phyloP scores from a whole-genome alignment of 2,329 filamentous ascomycete genomes.

The Colletotrichum scovillei region DNA sequence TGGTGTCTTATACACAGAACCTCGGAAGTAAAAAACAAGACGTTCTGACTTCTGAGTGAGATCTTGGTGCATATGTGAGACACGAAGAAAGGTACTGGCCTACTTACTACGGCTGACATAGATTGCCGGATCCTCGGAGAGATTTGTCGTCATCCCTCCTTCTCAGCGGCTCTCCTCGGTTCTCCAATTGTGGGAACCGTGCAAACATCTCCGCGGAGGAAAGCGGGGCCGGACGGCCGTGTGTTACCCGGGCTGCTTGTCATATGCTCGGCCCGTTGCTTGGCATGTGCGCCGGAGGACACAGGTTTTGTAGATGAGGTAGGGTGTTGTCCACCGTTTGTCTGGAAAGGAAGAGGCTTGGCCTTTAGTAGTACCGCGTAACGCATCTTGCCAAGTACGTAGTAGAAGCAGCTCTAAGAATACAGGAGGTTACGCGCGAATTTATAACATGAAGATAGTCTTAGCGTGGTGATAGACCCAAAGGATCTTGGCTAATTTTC shows the following conservation, averaged over 20 bases:
- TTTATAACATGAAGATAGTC: no score
- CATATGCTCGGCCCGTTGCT: neutral
- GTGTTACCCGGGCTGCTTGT: neutral
- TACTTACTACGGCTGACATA: conserved; percentile 1
- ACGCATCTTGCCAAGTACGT: no score
- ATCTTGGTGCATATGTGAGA: neutral
- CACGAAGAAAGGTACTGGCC: neutral
- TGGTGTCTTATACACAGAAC: neutral
- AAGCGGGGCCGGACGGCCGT: neutral
- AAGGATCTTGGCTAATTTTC: no score
- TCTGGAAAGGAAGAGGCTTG: no score
- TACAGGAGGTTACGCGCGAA: no score
- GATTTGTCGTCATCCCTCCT: neutral
- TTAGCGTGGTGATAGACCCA: no score
- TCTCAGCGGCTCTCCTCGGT: neutral
- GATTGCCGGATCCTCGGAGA: neutral
- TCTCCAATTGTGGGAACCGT: neutral
- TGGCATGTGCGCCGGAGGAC: neutral
- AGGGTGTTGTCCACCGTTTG: no score
- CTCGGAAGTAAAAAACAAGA: neutral
- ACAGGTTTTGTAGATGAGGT: no score
- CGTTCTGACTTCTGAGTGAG: neutral
- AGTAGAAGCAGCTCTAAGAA: no score
- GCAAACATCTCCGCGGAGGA: neutral
- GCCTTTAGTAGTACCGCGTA: no score